Evolutionary conservation across 2,329 filamentous ascomycete species (phyloP).

Genomic region (Chaetomiaceae sp.): DNA sequence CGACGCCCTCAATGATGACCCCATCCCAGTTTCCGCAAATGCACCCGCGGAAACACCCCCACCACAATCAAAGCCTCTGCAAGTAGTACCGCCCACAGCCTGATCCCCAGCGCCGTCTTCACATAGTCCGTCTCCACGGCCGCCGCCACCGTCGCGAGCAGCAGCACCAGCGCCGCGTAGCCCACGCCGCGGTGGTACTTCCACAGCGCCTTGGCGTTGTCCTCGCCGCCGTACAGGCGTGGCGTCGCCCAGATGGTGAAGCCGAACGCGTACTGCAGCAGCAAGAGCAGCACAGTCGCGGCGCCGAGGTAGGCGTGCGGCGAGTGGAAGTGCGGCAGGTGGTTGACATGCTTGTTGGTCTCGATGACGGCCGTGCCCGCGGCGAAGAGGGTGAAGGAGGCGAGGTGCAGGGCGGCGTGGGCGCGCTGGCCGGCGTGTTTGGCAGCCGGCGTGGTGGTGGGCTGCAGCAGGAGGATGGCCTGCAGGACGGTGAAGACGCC

Average conservation of each 20-base stretch:
- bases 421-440: slow-evolving; percentile 56
- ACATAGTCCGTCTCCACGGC: slow-evolving; percentile 75
- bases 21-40: slow-evolving; percentile 72
- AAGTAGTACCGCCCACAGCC: slow-evolving; percentile 69
- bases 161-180: slow-evolving; percentile 64
- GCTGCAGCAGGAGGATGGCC: slow-evolving; percentile 79
- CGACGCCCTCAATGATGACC: neutral
- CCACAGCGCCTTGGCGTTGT: slow-evolving; percentile 75
- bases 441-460: slow-evolving; percentile 69
- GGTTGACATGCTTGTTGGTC: slow-evolving; percentile 71
- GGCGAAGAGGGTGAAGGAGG: slow-evolving; percentile 56
- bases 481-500: slow-evolving; percentile 72
- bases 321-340: slow-evolving; percentile 69
- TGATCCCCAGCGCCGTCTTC: slow-evolving; percentile 59
- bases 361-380: slow-evolving; percentile 67
- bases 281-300: slow-evolving; percentile 61
- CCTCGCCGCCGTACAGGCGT: slow-evolving; percentile 66
- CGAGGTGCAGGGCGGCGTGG: slow-evolving; percentile 65
- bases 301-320: slow-evolving; percentile 79
- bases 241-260: slow-evolving; percentile 78
- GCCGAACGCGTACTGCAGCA: slow-evolving; percentile 70
- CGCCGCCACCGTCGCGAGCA: slow-evolving; percentile 67
- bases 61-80: slow-evolving; percentile 58
- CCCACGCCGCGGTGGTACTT: slow-evolving; percentile 81
- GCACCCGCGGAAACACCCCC: slow-evolving; percentile 72